Evolutionary conservation across 2,329 filamentous ascomycete genomes (phyloP).

Genomic region (Phialocephala sp.): DNA sequence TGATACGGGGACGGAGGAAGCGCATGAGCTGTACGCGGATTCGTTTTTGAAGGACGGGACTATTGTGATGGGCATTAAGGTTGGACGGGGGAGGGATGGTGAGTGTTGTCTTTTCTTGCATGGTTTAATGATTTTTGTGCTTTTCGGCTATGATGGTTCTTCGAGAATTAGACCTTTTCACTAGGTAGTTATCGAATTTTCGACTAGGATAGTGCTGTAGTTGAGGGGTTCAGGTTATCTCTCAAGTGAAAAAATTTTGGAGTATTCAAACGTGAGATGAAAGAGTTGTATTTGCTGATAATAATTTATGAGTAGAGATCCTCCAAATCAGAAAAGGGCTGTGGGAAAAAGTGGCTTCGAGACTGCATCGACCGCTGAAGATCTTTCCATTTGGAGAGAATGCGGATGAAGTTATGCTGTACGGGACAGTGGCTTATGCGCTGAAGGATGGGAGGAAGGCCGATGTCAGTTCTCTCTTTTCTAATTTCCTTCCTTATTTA

Average conservation of each 20-base stretch:
- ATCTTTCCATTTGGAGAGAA: constrained; percentile 56
- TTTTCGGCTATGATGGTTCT: no score
- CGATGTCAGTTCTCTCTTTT: constrained; percentile 25
- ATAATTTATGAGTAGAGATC: constrained; percentile 50
- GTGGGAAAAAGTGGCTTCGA: constrained; percentile 56
- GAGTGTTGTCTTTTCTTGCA: constrained; percentile 18
- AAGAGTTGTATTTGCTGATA: not conserved
- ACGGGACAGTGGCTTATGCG: constrained; percentile 57
- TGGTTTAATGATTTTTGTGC: not conserved
- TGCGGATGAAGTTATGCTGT: constrained; percentile 57
- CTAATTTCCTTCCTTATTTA: not conserved
- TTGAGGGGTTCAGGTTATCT: not conserved
- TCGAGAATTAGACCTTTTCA: no score
- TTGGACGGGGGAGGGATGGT: constrained; percentile 52
- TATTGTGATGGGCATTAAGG: constrained; percentile 58
- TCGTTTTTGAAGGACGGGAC: constrained; percentile 55
- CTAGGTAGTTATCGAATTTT: not conserved
- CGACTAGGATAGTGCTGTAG: not conserved
- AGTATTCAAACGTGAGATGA: not conserved
- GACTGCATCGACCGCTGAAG: constrained; percentile 52
- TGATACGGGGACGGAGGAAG: constrained; percentile 48
- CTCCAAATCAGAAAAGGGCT: constrained; percentile 55
- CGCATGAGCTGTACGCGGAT: constrained; percentile 54
- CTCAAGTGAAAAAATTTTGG: not conserved
- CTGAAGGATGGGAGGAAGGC: constrained; percentile 53